A percentile compares a stretch with the other conserved stretches of the same genome.
Conservation (phyloP, 1,139 yeast species). For the Debaryomyces subglobosus region DNA sequence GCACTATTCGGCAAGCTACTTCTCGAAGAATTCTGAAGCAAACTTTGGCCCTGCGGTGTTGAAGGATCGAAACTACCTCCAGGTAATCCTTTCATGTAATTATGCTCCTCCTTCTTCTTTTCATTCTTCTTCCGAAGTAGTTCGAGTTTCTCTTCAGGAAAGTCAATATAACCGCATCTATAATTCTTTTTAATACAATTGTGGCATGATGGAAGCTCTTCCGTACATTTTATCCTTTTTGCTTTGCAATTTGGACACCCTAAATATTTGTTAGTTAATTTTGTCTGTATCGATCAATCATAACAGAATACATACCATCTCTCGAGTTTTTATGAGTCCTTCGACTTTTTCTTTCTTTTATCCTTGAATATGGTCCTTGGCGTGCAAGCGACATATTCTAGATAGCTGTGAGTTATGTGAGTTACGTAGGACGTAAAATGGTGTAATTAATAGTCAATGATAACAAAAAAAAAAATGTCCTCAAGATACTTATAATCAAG, state of each 20-base stretch:
- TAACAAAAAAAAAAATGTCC: background rate
- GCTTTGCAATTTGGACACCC: slow-evolving; percentile 50
- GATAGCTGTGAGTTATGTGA: background rate
- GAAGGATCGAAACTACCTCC: background rate
- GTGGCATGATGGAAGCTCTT: slow-evolving; percentile 45
- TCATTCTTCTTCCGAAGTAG: slow-evolving; percentile 38
- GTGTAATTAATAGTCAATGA: background rate
- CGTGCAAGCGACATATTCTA: background rate
- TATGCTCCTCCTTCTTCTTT: slow-evolving; percentile 17
- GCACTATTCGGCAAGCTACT: background rate
- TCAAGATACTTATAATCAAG: background rate
- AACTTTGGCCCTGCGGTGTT: background rate
- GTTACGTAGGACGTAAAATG: background rate
- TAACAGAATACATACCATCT: slow-evolving; percentile 32
- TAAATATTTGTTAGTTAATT: slow-evolving; percentile 13
- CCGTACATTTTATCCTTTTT: slow-evolving; percentile 48
- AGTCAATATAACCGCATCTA: slow-evolving; percentile 49
- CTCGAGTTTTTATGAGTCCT: slow-evolving; percentile 50
- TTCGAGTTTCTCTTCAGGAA: slow-evolving; percentile 40
- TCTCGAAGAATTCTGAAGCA: background rate
- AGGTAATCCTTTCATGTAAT: background rate
- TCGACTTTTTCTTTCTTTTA: slow-evolving; percentile 39
- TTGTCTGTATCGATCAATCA: background rate
- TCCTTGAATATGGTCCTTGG: background rate
- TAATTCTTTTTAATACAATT: slow-evolving; percentile 43